Percentiles rank a stretch among this genome's conserved stretches.
These are phyloP conservation scores for Serendipita sp. DNA, from an alignment of 768 basidiomycete species.

Conservation along the genomic window DNA sequence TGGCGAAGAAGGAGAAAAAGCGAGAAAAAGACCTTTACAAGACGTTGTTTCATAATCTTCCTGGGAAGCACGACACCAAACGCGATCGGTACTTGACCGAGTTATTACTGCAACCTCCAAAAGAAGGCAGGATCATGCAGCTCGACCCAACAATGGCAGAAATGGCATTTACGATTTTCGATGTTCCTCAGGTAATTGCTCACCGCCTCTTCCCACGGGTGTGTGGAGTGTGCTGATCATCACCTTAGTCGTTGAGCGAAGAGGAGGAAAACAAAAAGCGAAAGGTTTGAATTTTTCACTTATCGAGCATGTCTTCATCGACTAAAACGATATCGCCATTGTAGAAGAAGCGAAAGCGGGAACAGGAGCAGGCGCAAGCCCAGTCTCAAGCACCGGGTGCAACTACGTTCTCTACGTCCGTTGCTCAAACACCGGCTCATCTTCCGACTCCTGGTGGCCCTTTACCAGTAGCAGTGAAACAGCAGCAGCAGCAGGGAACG, in stretches of 20 bases:
- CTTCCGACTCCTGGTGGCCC: not conserved
- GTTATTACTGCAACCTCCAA: not conserved
- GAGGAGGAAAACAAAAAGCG: slow-evolving; percentile 5
- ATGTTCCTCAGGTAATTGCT: not conserved
- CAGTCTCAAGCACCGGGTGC: too few species aligned
- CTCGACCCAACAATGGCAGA: not conserved
- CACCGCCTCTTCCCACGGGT: not conserved
- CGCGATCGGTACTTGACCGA: not conserved
- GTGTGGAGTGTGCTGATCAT: not conserved
- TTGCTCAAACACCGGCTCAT: slow-evolving; percentile 3
- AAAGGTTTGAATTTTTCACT: not conserved
- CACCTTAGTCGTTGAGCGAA: not conserved
- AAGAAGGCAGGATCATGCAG: slow-evolving; percentile 4
- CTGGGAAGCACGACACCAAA: not conserved
- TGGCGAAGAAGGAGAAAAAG: slow-evolving; percentile 2
- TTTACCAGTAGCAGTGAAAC: not conserved
- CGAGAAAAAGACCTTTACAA: slow-evolving; percentile 4
- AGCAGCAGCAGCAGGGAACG: not conserved
- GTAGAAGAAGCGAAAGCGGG: slow-evolving; percentile 3
- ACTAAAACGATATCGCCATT: not conserved
- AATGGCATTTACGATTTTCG: slow-evolving; percentile 2
- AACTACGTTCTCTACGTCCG: not conserved
- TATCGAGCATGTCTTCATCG: not conserved
- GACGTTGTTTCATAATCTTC: not conserved
- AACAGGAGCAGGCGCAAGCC: not conserved